Conservation (phyloP, 345 rosid genomes). For the Cardiospermum halicacabum region DNA sequence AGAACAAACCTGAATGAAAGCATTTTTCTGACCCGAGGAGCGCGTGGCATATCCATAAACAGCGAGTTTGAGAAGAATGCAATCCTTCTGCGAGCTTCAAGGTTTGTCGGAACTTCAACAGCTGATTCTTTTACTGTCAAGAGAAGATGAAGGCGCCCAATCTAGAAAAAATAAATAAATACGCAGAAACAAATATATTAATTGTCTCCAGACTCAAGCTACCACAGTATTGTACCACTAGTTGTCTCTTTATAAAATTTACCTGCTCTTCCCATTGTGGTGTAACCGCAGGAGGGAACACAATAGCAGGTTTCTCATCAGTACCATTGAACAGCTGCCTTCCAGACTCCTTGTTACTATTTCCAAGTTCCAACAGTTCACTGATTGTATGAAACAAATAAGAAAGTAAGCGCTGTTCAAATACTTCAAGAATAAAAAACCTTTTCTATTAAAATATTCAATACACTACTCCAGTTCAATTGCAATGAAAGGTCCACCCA, state of each 20-base stretch:
- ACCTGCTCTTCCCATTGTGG: constrained; percentile 98
- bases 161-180: constrained; percentile 50
- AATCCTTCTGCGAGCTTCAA: constrained; percentile 96
- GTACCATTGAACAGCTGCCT: constrained; percentile 95
- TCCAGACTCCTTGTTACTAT: constrained; percentile 84
- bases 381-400: constrained; percentile 33
- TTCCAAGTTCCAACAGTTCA: constrained; percentile 79
- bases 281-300: constrained; percentile 69
- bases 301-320: constrained; percentile 77
- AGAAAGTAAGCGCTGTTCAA: background rate
- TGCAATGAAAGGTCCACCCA: constrained; percentile 36
- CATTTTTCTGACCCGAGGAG: constrained; percentile 92
- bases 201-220: background rate
- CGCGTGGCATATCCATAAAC: constrained; percentile 97
- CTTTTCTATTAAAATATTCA: background rate
- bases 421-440: background rate
- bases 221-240: background rate
- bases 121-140: constrained; percentile 93
- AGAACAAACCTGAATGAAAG: constrained; percentile 73
- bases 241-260: constrained; percentile 3
- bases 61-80: constrained; percentile 88
- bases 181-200: constrained; percentile 11
- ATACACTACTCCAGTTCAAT: constrained; percentile 8
- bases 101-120: constrained; percentile 80
- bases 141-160: constrained; percentile 86